Evolutionary conservation across 176 grass and related monocot species (phyloP), one percentile per base, ranked within the genome.

Genomic region (Phragmites australis): DNA sequence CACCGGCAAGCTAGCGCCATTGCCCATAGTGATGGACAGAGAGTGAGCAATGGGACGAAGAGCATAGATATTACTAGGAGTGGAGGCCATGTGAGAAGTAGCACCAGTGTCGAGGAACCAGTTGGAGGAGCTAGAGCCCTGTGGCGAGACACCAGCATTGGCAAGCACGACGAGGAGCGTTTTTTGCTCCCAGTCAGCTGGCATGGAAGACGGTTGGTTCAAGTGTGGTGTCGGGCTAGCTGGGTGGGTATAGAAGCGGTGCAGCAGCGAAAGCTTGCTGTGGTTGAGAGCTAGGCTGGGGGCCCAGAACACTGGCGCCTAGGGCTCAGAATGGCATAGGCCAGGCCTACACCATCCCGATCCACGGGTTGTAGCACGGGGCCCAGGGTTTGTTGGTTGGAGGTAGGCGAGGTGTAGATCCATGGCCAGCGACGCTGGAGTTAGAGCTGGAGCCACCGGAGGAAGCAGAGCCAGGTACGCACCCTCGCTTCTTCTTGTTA

Each of bases 1-100:
- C 0, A 68, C 11, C 6, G 40, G n/a, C 21, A 68, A 4, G 0
- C 5, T 3, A 0, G 11, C n/a, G 8, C 41, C 65, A 6, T 68
- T 68, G 0, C 19, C 21, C 0, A 68, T 40, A 2, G 10, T 25
- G 0, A 68, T 25, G 0, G 40, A 6, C 2, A 3, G 1, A 9
- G 19, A 25, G n/a, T 5, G 0, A 1, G 40, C 2, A 0, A 2
- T 0, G 4, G 32, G 39, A 6, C 1, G 34, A 0, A 41, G 9
- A 11, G 22, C 9, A 6, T 21, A 1, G 10, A 19, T 1, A 8
- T 17, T 67, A 67, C 64, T 39, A 23, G 37, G 0, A 0, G 1
- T 0, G 65, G 1, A 2, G 0, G 65, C 3, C 65, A 68, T 68
- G 21, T 68, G 65, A 0, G 64, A 0, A 0, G 39, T 10, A 0